Conservation (phyloP, 148 eudicot species). For the Cornus suecica region DNA sequence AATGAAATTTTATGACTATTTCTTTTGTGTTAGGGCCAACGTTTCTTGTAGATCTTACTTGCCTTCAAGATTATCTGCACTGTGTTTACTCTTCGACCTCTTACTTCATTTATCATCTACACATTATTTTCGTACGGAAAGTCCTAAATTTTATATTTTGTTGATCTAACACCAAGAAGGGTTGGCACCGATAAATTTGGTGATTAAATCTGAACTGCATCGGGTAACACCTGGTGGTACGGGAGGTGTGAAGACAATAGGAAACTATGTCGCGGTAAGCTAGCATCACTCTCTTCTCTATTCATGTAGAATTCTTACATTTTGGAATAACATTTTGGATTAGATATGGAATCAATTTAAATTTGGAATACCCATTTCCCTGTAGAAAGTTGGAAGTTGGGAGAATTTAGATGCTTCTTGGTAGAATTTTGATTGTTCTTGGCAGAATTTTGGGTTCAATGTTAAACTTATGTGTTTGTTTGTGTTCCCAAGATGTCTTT, state of each 20-base stretch:
- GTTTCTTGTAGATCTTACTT: no score
- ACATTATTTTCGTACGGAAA: background rate
- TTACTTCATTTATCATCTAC: background rate
- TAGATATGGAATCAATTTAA: no score
- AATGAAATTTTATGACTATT: background rate
- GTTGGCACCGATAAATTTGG: constrained; percentile 80
- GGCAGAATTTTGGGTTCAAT: no score
- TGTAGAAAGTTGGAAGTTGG: no score
- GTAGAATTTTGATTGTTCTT: no score
- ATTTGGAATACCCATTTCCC: no score
- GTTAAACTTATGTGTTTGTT: no score
- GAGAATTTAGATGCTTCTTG: no score
- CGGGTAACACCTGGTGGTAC: constrained; percentile 99
- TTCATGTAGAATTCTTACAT: background rate
- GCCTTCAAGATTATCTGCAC: background rate
- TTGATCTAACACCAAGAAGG: constrained; percentile 57
- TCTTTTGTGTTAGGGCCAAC: background rate
- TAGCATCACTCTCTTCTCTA: constrained; percentile 10
- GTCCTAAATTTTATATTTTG: no score
- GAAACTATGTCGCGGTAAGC: constrained; percentile 92
- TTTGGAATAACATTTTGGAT: no score
- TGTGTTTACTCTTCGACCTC: background rate
- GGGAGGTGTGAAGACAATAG: constrained; percentile 89
- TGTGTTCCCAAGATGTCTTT: no score
- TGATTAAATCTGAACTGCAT: constrained; percentile 87